Base-by-base conservation (phyloP, 345 rosid species). In the Boechera stricta region DNA sequence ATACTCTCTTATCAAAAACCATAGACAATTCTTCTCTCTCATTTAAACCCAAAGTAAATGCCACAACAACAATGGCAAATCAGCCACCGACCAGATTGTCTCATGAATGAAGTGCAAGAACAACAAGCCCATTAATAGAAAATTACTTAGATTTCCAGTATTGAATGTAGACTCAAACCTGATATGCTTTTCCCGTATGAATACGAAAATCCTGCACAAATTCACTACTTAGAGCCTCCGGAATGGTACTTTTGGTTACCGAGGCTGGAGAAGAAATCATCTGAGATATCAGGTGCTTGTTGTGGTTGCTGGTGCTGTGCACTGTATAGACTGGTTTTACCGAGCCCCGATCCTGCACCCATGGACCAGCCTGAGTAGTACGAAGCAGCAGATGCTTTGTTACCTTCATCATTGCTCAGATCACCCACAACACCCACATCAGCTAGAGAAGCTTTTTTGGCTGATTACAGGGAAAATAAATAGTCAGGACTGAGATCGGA, bases 281-380 rank as follows among this genome's bases (percentile, higher is more conserved):
- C 97, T 41, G 83, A 58, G 57, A 74, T 35, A 6, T 74, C 80
- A 64, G 72, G 67, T 63, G 77, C 4, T 79, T 74, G 75, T 62
- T 72, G 81, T 66, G 69, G 79, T 4, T 67, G 86, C 15, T 72
- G 77, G 12, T 83, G 53, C 54, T 80, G 87, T 35, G 90, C 38
- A 47, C 88, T 63, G 53, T 84, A 42, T 47, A 88, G 67, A 33
- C 90, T 88, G 4, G 94, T 82, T 68, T 78, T 88, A 71, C 94
- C 87, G 5, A 92, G 87, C 64, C 98, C 97, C 2, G 96, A 81
- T 45, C 97, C 91, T 5, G 85, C 62, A 16, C 96, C 97, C 97
- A 93, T 93, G 0, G 99, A 94, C 83, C 91, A 90, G 38, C 98
- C 98, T 91, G 89, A 87, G 79, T 86, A 84, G 75, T 86, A 80